These are phyloP conservation scores for Antarctomyces pellizariae DNA, from an alignment of 495 filamentous ascomycete genomes.

Conservation along the genomic window DNA sequence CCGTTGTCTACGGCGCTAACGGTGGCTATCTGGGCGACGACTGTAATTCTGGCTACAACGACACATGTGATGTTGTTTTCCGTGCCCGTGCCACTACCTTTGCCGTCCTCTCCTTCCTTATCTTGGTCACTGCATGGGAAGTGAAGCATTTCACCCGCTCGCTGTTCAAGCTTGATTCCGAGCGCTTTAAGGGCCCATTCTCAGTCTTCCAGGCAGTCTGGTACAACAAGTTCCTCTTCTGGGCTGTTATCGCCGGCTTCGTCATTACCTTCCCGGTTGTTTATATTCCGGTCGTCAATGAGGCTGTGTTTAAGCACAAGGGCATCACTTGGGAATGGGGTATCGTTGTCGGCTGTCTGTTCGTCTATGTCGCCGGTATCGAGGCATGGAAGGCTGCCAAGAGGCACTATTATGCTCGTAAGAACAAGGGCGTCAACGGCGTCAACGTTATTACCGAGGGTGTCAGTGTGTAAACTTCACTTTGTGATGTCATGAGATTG, in stretches of 20 bases:
- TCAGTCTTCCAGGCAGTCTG: slow-evolving; percentile 28
- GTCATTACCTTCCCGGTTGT: slow-evolving; percentile 49
- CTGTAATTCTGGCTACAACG: slow-evolving; percentile 35
- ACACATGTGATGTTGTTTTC: slow-evolving; percentile 38
- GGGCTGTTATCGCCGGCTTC: slow-evolving; percentile 40
- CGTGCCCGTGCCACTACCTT: slow-evolving; percentile 48
- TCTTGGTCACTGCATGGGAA: slow-evolving; percentile 52
- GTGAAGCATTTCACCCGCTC: slow-evolving; percentile 42
- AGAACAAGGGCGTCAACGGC: too few species aligned
- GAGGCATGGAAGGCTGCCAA: slow-evolving; percentile 49
- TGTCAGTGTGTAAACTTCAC: too few species aligned
- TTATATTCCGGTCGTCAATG: slow-evolving; percentile 49
- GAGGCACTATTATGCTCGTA: too few species aligned
- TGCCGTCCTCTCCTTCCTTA: slow-evolving; percentile 48
- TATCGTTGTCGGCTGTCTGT: slow-evolving; percentile 31
- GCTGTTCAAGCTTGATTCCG: slow-evolving; percentile 43
- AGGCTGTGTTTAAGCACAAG: slow-evolving; percentile 43
- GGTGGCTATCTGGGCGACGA: slow-evolving; percentile 34
- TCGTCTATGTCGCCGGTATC: slow-evolving; percentile 38
- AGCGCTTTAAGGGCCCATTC: slow-evolving; percentile 12
- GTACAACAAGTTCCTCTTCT: slow-evolving; percentile 53
- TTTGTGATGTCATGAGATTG: too few species aligned
- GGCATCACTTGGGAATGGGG: slow-evolving; percentile 54
- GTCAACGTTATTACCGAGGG: too few species aligned
- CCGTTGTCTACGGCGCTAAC: slow-evolving; percentile 44